phyloP scores from a whole-genome alignment of 352 stramenopile species.

The Phytopythium aichiense region DNA sequence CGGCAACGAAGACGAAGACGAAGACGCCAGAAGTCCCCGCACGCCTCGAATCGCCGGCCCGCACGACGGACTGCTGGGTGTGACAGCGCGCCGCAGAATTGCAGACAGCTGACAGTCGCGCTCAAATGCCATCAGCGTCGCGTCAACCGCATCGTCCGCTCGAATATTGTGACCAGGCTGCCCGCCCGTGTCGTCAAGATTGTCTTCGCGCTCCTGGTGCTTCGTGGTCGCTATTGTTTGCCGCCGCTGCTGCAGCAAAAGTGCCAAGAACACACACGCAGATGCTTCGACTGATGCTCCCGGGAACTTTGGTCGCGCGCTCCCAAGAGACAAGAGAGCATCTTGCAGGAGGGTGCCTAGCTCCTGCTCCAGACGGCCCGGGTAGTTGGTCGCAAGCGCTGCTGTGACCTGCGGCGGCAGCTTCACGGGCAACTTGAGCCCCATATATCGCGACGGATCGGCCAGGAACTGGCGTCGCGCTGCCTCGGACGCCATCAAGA shows the following conservation, averaged over 20 bases:
- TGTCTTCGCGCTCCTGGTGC: not conserved
- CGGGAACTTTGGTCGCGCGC: conserved; percentile 55
- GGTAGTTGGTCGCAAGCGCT: conserved; percentile 40
- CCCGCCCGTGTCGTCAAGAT: not conserved
- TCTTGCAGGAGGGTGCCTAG: conserved; percentile 58
- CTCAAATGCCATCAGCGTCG: conserved; percentile 32
- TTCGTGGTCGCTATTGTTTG: not conserved
- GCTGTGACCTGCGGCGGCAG: conserved; percentile 47
- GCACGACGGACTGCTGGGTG: conserved; percentile 36
- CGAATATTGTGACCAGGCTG: not conserved
- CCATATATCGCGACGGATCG: conserved; percentile 37
- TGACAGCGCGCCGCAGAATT: conserved; percentile 31
- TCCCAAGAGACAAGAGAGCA: conserved; percentile 47
- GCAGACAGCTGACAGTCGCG: conserved; percentile 51
- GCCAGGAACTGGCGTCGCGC: conserved; percentile 40
- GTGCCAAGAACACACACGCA: conserved; percentile 52
- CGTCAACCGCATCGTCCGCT: conserved; percentile 19
- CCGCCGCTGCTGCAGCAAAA: conserved; percentile 26
- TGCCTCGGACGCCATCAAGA: conserved; percentile 52
- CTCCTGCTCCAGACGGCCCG: conserved; percentile 57
- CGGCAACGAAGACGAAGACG: not conserved
- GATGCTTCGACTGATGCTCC: conserved; percentile 28
- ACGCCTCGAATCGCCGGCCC: conserved; percentile 18
- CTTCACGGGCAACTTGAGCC: conserved; percentile 52
- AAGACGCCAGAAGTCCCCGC: not conserved